phyloP scores from a whole-genome alignment of 2,329 filamentous ascomycete species.

The Colletotrichum paranaense region DNA sequence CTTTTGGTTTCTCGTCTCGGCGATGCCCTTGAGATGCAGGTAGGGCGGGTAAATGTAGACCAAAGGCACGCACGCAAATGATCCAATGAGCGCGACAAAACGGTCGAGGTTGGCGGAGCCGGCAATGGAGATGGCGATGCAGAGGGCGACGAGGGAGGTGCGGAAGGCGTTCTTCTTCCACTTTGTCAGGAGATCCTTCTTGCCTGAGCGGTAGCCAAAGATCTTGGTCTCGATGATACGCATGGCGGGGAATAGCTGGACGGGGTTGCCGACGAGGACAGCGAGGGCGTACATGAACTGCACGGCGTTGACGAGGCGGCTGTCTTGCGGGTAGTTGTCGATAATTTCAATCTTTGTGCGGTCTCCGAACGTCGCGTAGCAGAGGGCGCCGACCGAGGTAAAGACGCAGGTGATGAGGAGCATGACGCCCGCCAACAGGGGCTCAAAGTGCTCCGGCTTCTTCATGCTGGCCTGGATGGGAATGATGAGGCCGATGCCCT shows the following conservation, averaged over 20 bases:
- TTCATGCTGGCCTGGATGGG: constrained; percentile 97
- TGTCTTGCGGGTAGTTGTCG: constrained; percentile 78
- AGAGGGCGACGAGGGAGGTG: constrained; percentile 65
- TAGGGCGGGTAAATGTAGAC: constrained; percentile 87
- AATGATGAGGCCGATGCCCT: constrained; percentile 96
- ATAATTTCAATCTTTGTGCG: constrained; percentile 79
- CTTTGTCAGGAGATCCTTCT: constrained; percentile 72
- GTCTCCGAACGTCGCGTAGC: constrained; percentile 79
- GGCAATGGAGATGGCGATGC: constrained; percentile 69
- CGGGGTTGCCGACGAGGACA: constrained; percentile 78
- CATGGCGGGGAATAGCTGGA: constrained; percentile 80
- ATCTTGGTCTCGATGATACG: constrained; percentile 77
- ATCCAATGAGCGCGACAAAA: constrained; percentile 95
- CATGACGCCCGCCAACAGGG: constrained; percentile 77
- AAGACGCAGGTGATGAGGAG: constrained; percentile 78
- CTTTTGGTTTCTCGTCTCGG: constrained; percentile 66
- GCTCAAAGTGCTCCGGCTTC: constrained; percentile 74
- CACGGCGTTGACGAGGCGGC: constrained; percentile 78
- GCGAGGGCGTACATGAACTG: constrained; percentile 81
- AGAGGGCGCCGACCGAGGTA: constrained; percentile 77
- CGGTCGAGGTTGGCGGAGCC: constrained; percentile 83
- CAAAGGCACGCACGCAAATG: constrained; percentile 96
- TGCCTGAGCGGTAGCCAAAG: constrained; percentile 76
- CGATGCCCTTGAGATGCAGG: constrained; percentile 76
- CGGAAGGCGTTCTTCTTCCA: constrained; percentile 82